Evolutionary conservation across 768 basidiomycete species (phyloP).

Genomic region (Amanita pallidorosea): DNA sequence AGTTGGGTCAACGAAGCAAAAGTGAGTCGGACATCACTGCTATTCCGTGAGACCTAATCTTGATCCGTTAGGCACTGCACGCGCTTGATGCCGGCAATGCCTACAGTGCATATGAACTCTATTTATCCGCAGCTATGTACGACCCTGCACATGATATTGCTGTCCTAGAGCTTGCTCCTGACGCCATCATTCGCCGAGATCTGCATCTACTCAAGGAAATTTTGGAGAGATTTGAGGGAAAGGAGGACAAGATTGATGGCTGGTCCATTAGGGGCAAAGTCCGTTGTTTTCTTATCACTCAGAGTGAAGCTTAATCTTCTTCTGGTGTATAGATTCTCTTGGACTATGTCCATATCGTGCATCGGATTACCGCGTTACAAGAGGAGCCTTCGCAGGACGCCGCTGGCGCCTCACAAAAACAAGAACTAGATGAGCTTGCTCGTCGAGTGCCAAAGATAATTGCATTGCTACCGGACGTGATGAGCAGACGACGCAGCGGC

Average conservation of each 20-base stretch:
- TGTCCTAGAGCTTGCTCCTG: constrained; percentile 79
- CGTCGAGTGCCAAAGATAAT: constrained; percentile 57
- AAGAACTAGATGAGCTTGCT: constrained; percentile 50
- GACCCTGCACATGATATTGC: constrained; percentile 76
- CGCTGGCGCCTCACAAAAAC: constrained; percentile 33
- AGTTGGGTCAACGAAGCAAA: constrained; percentile 89
- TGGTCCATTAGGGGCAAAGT: constrained; percentile 88
- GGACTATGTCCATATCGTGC: constrained; percentile 62
- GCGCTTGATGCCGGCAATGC: constrained; percentile 50
- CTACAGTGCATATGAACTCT: constrained; percentile 69
- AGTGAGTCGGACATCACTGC: constrained; percentile 26
- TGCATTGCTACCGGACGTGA: constrained; percentile 54
- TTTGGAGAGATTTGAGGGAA: constrained; percentile 53
- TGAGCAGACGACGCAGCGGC: constrained; percentile 34
- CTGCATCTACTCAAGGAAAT: constrained; percentile 53
- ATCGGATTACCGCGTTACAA: constrained; percentile 44
- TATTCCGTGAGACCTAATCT: constrained; percentile 1
- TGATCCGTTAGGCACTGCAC: constrained; percentile 46
- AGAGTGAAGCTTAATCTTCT: background rate
- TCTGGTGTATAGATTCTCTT: constrained; percentile 41
- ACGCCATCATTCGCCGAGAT: constrained; percentile 68
- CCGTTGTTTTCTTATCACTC: constrained; percentile 9
- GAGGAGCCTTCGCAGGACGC: constrained; percentile 30
- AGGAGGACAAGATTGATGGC: constrained; percentile 39
- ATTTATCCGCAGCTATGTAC: constrained; percentile 58